A percentile compares a stretch with the other conserved stretches of the same genome.
These are phyloP conservation scores for Camellia granthamiana DNA, from an alignment of 148 eudicot genomes.

Conservation along the genomic window DNA sequence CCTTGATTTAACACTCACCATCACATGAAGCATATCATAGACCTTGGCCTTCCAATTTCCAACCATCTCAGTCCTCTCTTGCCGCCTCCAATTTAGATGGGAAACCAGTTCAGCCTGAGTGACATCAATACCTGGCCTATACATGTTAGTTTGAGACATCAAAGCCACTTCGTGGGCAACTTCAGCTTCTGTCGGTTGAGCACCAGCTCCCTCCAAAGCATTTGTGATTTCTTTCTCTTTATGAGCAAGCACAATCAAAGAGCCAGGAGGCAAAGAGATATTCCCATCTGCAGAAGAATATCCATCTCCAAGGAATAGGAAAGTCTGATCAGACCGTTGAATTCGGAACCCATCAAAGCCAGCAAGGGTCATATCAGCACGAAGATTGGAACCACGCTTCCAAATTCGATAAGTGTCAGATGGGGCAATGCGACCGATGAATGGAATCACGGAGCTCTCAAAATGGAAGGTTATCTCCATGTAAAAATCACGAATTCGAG, in stretches of 20 bases:
- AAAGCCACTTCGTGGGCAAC: conserved; percentile 85
- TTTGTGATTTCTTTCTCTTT: conserved; percentile 81
- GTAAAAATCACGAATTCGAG: conserved; percentile 83
- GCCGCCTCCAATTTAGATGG: conserved; percentile 87
- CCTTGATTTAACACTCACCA: conserved; percentile 92
- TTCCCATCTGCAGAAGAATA: conserved; percentile 60
- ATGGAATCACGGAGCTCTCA: conserved; percentile 94
- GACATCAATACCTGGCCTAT: conserved; percentile 95
- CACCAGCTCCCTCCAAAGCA: conserved; percentile 89
- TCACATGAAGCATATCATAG: conserved; percentile 87
- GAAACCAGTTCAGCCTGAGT: conserved; percentile 91
- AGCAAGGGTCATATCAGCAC: conserved; percentile 95
- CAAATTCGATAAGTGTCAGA: conserved; percentile 91
- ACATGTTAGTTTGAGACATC: conserved; percentile 91
- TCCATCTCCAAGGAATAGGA: conserved; percentile 89
- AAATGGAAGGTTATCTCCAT: conserved; percentile 95
- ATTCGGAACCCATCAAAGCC: conserved; percentile 94
- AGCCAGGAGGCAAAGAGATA: conserved; percentile 68
- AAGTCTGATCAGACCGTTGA: conserved; percentile 89
- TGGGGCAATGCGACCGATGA: conserved; percentile 83
- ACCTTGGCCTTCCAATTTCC: conserved; percentile 93
- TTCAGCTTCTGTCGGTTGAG: conserved; percentile 83
- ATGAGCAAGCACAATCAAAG: conserved; percentile 77
- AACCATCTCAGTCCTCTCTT: conserved; percentile 81
- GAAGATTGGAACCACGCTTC: conserved; percentile 89